Evolutionary conservation across 2,329 filamentous ascomycete genomes (phyloP).

Genomic region (Hansfordia pulvinata): DNA sequence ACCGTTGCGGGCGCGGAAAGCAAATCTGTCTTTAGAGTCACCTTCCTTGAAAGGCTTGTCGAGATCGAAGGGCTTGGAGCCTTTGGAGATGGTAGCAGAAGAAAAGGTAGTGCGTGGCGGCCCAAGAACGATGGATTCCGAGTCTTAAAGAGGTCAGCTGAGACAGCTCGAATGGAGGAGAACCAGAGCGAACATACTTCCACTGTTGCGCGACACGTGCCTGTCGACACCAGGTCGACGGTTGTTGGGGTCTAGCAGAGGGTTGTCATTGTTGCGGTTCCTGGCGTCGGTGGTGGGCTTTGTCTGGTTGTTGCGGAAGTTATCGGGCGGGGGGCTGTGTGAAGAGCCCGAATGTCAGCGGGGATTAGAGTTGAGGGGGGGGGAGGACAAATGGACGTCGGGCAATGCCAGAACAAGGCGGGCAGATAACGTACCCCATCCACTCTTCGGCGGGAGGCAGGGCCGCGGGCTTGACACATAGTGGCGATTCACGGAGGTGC

Average conservation of each 20-base stretch:
- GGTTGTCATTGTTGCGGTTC: constrained; percentile 27
- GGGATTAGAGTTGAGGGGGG: constrained; percentile 1
- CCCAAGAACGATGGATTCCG: constrained; percentile 75
- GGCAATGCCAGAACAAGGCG: constrained; percentile 1
- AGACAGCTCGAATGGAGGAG: constrained; percentile 9
- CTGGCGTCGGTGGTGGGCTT: constrained; percentile 29
- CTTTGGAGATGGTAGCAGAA: constrained; percentile 51
- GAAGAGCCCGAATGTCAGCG: constrained; percentile 5
- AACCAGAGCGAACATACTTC: constrained; percentile 30
- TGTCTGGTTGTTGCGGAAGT: constrained; percentile 25
- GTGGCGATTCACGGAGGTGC: constrained; percentile 64
- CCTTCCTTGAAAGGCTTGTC: constrained; percentile 39
- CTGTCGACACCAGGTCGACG: constrained; percentile 38
- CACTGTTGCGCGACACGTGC: constrained; percentile 39
- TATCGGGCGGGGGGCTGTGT: constrained; percentile 29
- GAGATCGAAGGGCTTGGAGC: constrained; percentile 31
- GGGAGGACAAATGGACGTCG: constrained; percentile 4
- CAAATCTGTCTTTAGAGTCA: constrained; percentile 44
- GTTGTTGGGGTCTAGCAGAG: constrained; percentile 32
- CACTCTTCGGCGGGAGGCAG: constrained; percentile 83
- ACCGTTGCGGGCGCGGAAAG: constrained; percentile 37
- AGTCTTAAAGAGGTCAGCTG: constrained; percentile 29
- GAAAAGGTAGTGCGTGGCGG: constrained; percentile 75
- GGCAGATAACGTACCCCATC: constrained; percentile 62
- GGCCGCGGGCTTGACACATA: constrained; percentile 66